Evolutionary conservation across 331 rosid species (phyloP).

Genomic region (Quercus phellos): DNA sequence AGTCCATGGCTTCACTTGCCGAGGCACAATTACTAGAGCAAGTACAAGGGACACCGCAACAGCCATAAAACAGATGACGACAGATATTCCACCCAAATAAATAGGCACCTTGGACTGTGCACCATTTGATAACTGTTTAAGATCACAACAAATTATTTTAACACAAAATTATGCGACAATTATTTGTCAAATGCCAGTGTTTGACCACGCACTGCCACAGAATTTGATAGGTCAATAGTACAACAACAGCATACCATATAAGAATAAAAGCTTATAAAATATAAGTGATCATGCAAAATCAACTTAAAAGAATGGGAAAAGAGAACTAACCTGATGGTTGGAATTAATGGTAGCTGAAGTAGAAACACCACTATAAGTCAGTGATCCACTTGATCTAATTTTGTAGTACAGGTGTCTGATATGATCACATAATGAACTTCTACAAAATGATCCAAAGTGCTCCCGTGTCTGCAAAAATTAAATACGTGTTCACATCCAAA

Average conservation of each 20-base stretch:
- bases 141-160: constrained; percentile 18
- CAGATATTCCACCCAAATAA: constrained; percentile 78
- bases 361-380: constrained; percentile 56
- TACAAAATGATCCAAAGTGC: constrained; percentile 43
- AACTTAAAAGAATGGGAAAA: constrained; percentile 2
- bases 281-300: background rate
- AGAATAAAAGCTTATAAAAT: constrained; percentile 9
- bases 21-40: constrained; percentile 68
- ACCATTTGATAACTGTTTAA: constrained; percentile 33
- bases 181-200: too few relatives aligned
- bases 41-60: constrained; percentile 62
- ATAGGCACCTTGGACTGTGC: constrained; percentile 67
- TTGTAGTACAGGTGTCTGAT: constrained; percentile 63
- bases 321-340: constrained; percentile 56
- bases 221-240: background rate
- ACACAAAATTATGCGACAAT: background rate
- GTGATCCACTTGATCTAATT: constrained; percentile 63
- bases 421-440: constrained; percentile 63
- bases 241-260: constrained; percentile 11
- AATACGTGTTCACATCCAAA: constrained; percentile 18
- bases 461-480: constrained; percentile 54
- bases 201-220: background rate
- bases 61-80: constrained; percentile 53
- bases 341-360: constrained; percentile 41
- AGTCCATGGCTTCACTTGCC: constrained; percentile 96